Evolutionary conservation across 768 basidiomycete species (phyloP), one percentile per base, ranked within the genome.

Genomic region (Boletus sp.): DNA sequence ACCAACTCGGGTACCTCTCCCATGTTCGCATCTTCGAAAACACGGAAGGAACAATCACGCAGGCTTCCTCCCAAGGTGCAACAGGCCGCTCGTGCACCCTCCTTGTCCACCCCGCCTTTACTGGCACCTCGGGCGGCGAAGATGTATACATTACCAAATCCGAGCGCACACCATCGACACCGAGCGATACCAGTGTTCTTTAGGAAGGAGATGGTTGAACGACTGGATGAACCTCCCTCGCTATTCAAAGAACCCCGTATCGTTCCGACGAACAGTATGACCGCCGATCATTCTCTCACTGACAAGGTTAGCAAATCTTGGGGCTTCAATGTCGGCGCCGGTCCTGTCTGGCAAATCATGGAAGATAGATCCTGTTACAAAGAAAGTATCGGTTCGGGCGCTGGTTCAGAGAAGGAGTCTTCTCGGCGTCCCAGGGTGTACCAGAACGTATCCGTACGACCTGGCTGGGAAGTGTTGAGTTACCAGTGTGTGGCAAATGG

Each of bases 351-450:
- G 89, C 85, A 91, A 54, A 68, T 91, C 34, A 70, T 80, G 40
- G 91, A 93, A 64, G 91, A 93, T 58, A 71, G 88, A 47, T 82
- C 79, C 1, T 93, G 87, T 80, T 92, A 76, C 68, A 90, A 88
- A 64, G 90, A 92, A 60, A 76, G 79, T 4, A 54, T 64, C 32
- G 30, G 30, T 23, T 54, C 64, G 11, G 70, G 71, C 3, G 56
- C 66, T 9, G 55, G 60, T 27, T n/a, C 56, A 10, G 75, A 75
- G 47, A 67, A 64, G 1, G 87, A 88, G 59, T 76, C 68, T 10
- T 75, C 67, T 34, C 75, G 83, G 17, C 74, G 85, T 48, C 89
- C 88, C 4, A 75, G 75, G 51, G 88, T 90, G 2, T 77, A 88
- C 63, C 47, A 63, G 35, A 68, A 72, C 39, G 42, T 87, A 11